Conservation (phyloP, 192 early-diverging fungal genomes). For the Coemansia sp. region DNA sequence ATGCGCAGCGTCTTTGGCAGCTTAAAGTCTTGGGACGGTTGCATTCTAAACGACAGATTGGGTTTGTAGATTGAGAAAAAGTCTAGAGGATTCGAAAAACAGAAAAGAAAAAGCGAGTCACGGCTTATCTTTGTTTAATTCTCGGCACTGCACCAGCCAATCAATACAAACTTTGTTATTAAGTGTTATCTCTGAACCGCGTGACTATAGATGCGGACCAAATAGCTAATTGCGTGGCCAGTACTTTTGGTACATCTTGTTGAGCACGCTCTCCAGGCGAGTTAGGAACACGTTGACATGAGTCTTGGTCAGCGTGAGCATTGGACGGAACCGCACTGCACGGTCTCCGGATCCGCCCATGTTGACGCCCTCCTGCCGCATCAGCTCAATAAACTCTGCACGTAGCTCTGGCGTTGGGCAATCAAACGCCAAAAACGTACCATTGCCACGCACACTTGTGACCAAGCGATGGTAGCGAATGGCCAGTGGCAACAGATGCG, state of each 20-base stretch:
- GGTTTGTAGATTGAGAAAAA: slow-evolving; percentile 13
- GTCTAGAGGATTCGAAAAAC: background rate
- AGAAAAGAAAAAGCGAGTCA: background rate
- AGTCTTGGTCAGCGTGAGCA: slow-evolving; percentile 66
- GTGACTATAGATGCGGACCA: too few relatives aligned
- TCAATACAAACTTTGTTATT: too few relatives aligned
- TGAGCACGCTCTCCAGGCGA: slow-evolving; percentile 59
- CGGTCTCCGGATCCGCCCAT: slow-evolving; percentile 66
- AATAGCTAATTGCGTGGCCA: slow-evolving; percentile 21
- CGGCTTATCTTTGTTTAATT: background rate
- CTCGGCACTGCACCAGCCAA: too few relatives aligned
- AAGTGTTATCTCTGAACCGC: too few relatives aligned
- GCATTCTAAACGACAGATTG: slow-evolving; percentile 10
- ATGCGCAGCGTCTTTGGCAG: slow-evolving; percentile 60
- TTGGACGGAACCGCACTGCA: slow-evolving; percentile 66
- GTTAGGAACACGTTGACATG: slow-evolving; percentile 70
- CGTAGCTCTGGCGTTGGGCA: slow-evolving; percentile 53
- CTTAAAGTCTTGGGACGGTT: slow-evolving; percentile 38
- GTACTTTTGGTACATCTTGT: slow-evolving; percentile 55
- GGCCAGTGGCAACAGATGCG: slow-evolving; percentile 56
- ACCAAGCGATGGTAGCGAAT: slow-evolving; percentile 51
- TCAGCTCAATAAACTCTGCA: slow-evolving; percentile 56
- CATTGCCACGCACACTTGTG: slow-evolving; percentile 61
- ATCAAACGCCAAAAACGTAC: slow-evolving; percentile 74
- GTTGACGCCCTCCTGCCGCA: slow-evolving; percentile 66